Evolutionary conservation across 768 basidiomycete species (phyloP).

Genomic region (Boletus speciosus): DNA sequence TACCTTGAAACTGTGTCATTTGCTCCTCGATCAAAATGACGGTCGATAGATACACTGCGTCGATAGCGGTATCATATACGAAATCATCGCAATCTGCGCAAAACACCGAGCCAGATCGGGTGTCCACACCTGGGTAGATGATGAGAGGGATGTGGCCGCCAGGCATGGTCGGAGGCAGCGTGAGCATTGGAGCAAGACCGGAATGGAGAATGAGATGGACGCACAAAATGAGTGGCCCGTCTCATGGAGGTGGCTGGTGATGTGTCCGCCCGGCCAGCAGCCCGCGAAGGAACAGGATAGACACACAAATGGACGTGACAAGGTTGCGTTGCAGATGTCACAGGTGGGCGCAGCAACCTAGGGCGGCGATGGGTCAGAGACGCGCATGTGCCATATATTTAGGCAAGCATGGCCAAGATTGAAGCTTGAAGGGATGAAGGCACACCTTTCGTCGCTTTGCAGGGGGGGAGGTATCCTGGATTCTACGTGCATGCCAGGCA

Average conservation of each 20-base stretch:
- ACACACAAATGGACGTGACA: conserved; percentile 69
- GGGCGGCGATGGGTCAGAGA: background rate
- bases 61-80: conserved; percentile 56
- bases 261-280: conserved; percentile 65
- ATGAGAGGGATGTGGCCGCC: background rate
- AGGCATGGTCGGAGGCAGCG: background rate
- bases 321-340: conserved; percentile 50
- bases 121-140: conserved; percentile 59
- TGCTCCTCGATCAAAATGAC: conserved; percentile 58
- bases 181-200: background rate
- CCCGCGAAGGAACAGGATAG: conserved; percentile 67
- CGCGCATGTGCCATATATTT: background rate
- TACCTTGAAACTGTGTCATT: conserved; percentile 51
- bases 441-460: conserved; percentile 66
- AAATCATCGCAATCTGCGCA: conserved; percentile 76
- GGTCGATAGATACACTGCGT: conserved; percentile 42
- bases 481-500: conserved; percentile 50
- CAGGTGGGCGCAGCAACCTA: conserved; percentile 63
- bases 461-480: conserved; percentile 45
- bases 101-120: conserved; percentile 68
- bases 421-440: background rate
- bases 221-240: conserved; percentile 63
- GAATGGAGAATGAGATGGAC: conserved; percentile 28
- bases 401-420: background rate
- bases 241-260: conserved; percentile 52